These are phyloP conservation scores for Paecilomyces sp. DNA, from an alignment of 2,329 filamentous ascomycete species.

Conservation along the genomic window DNA sequence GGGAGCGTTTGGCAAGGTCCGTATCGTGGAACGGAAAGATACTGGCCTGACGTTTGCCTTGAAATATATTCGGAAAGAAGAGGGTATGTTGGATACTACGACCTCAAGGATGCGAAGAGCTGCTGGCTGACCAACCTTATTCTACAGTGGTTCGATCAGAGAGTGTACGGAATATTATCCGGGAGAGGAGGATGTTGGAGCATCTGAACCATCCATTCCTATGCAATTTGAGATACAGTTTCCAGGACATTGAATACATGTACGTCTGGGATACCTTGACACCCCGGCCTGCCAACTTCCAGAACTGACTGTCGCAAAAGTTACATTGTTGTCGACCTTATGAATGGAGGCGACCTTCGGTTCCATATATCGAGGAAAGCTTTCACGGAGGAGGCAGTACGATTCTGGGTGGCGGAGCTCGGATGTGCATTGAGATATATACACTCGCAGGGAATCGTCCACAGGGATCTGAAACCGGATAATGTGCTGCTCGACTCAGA, in stretches of 20 bases:
- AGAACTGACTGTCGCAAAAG: conserved; percentile 35
- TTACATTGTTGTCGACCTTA: conserved; percentile 92
- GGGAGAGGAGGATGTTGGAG: conserved; percentile 95
- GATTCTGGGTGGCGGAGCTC: conserved; percentile 94
- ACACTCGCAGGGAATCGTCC: conserved; percentile 79
- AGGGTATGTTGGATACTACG: conserved; percentile 55
- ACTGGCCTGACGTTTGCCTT: conserved; percentile 88
- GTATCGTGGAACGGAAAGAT: conserved; percentile 97
- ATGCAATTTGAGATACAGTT: conserved; percentile 97
- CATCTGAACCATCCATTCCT: conserved; percentile 97
- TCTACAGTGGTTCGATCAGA: conserved; percentile 84
- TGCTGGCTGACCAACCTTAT: conserved; percentile 18
- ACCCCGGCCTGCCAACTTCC: background rate
- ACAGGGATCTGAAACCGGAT: conserved; percentile 86
- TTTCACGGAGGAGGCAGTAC: conserved; percentile 93
- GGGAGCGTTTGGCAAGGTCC: conserved; percentile 96
- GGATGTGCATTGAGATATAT: conserved; percentile 86
- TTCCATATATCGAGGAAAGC: conserved; percentile 98
- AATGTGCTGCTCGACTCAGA: conserved; percentile 83
- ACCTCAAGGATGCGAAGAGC: background rate
- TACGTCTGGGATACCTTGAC: conserved; percentile 41
- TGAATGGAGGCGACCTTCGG: conserved; percentile 93
- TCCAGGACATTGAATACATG: conserved; percentile 99
- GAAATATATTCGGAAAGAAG: conserved; percentile 98
- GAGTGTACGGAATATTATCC: conserved; percentile 96